Evolutionary conservation across 768 basidiomycete species (phyloP), one percentile per base, ranked within the genome.

Genomic region (Mycena vulgaris): DNA sequence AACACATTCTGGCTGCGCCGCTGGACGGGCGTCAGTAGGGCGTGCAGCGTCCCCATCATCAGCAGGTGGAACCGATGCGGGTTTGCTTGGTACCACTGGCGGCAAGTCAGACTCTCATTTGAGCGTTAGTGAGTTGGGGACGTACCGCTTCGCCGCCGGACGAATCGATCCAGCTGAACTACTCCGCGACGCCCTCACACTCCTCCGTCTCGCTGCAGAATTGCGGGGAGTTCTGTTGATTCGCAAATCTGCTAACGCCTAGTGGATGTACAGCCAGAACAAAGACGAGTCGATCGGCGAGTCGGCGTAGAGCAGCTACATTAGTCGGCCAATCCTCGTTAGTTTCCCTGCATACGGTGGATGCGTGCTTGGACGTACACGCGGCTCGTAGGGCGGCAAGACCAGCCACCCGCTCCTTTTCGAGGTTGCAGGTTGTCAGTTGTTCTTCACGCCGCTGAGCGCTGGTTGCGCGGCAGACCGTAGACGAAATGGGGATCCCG

Each of bases 281-380:
- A 98, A 83, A 2, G 94, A 95, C 1, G 95, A 90, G 80, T 99
- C 98, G 63, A 99, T 92, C 0, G 97, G 96, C 0, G 93, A 93
- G 77, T 95, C 93, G 1, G 92, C 89, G 76, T 93, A 94, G 4
- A 98, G 81, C 14, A 79, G 78, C 95, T 96, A n/a, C n/a, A 55
- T n/a, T 42, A 58, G n/a, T n/a, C n/a, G n/a, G n/a, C n/a, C n/a
- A n/a, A n/a, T n/a, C n/a, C n/a, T n/a, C n/a, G n/a, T n/a, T n/a
- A n/a, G n/a, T n/a, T n/a, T n/a, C n/a, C n/a, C n/a, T n/a, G n/a
- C n/a, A n/a, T n/a, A n/a, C n/a, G n/a, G n/a, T n/a, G 19, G 27
- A 25, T 33, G 5, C 86, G 53, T 75, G 93, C 95, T 78, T 97
- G 91, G 63, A 92, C 85, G 71, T 94, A 89, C 16, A 96, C 92